Base-by-base conservation (phyloP, 2,329 filamentous ascomycete genomes). In the Aspergillus ochraceoroseus region DNA sequence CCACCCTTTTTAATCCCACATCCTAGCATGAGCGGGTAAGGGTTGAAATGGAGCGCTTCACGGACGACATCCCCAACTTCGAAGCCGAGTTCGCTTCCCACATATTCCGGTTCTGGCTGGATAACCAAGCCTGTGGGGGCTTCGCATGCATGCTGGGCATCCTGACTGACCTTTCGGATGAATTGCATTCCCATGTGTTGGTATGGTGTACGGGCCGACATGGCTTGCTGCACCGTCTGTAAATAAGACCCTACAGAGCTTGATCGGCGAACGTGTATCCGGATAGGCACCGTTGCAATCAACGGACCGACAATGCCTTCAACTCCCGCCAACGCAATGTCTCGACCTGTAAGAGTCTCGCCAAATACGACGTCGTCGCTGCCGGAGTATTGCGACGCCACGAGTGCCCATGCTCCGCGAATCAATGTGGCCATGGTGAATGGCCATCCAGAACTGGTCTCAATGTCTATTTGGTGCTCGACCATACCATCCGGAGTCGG, bases 101-200 rank as follows among this genome's bases (percentile, higher is more conserved):
- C 53, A 26, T 64, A 63, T 19, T 66, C 61, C 0, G 63, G 58
- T 15, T 66, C 62, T 1, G 62, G 63, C 34, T 68, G 65, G 22
- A 68, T 61, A 20, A 68, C 64, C 19, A 68, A 38, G 1, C 64
- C 64, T 1, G 59, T 65, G 0, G 49, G 46, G 3, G 60, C 56
- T 39, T 64, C 60, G 15, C 61, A 64, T 13, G 63, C 63, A 38
- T 62, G 54, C 18, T 64, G 62, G 3, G 63, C 61, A 49, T 65
- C 63, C n/a, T 45, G 51, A 49, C 62, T 65, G 29, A 65, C 59
- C 41, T 62, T 62, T 26, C 70, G 58, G 42, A 74, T 73, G 29
- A 72, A 65, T 46, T 74, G 71, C 51, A 73, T 63, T 4, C 71
- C 71, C 52, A 71, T 64, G 38, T 74, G 71, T 46, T 74, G 68